Base-by-base conservation (phyloP, 2,329 filamentous ascomycete genomes). In the Penicillium sp. region DNA sequence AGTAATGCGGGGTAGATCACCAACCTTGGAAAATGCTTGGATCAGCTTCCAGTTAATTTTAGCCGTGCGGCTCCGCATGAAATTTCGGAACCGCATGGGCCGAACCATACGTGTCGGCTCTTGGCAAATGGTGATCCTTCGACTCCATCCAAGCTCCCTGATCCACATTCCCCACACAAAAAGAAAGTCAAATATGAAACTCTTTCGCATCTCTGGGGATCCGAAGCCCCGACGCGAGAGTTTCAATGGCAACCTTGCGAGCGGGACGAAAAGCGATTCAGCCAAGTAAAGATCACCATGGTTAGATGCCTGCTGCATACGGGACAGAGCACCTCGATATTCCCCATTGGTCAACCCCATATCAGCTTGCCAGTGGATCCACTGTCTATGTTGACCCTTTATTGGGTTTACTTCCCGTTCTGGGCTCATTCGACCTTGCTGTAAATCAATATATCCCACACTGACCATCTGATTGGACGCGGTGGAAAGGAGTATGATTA, bases 1-100 rank as follows among this genome's bases (percentile, higher is more conserved):
- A 4, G 25, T 6, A 27, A 25, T 27, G 46, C 53, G 46, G 47
- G 45, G 47, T 15, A 50, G 21, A 36, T 34, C 29, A 9, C 4
- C 5, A 39, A 39, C 9, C 4, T 11, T 39, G n/a, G 36, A 21
- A n/a, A 49, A 33, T 50, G 31, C 6, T 25, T 31, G 16, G 29
- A 29, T 15, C 19, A 11, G 15, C 8, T 40, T 49, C 11, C 31
- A 33, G 11, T 5, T 25, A 27, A 19, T 21, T 50, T 38, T 33
- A 23, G 11, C 31, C 16, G 31, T 58, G 58, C 58, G 55, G 58
- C 21, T 58, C 58, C 58, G 58, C 58, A 60, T 44, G 31, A 39
- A 25, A 27, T 38, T 46, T 41, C 53, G 44, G 49, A 48, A 34
- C 49, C 53, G 49, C 50, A 53, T 39, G 33, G n/a, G n/a, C 19